These are phyloP conservation scores for Pelargonium australe DNA, from an alignment of 441 rosid species.

Conservation along the genomic window DNA sequence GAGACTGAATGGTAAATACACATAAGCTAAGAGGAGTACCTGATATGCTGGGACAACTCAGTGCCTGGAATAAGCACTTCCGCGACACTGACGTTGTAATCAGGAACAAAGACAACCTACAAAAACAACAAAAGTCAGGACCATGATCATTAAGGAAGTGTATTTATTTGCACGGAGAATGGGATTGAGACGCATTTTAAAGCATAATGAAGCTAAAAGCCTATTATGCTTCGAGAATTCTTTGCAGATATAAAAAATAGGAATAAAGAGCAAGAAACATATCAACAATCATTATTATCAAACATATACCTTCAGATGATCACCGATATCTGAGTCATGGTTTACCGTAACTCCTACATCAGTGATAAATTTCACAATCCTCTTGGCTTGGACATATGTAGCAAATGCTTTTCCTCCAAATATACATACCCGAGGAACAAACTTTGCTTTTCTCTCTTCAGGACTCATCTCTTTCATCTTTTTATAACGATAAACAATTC, in stretches of 20 bases:
- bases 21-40: slow-evolving; percentile 33
- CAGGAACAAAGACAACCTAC: slow-evolving; percentile 86
- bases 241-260: neutral
- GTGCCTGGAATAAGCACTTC: slow-evolving; percentile 92
- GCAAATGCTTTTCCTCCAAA: slow-evolving; percentile 97
- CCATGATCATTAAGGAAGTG: no score
- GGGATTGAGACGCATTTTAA: no score
- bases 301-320: slow-evolving; percentile 68
- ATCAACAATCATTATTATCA: neutral
- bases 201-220: neutral
- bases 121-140: slow-evolving; percentile 3
- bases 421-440: slow-evolving; percentile 83
- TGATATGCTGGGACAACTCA: slow-evolving; percentile 96
- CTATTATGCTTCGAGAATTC: neutral
- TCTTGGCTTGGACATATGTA: slow-evolving; percentile 90
- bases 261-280: neutral
- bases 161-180: no score
- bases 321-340: slow-evolving; percentile 83
- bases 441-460: slow-evolving; percentile 56
- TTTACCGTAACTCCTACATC: slow-evolving; percentile 85
- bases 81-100: slow-evolving; percentile 95
- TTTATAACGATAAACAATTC: slow-evolving; percentile 88
- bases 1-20: neutral
- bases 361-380: slow-evolving; percentile 87
- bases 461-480: slow-evolving; percentile 84